phyloP scores from a whole-genome alignment of 2,329 filamentous ascomycete species.

The Fusarium sp. region DNA sequence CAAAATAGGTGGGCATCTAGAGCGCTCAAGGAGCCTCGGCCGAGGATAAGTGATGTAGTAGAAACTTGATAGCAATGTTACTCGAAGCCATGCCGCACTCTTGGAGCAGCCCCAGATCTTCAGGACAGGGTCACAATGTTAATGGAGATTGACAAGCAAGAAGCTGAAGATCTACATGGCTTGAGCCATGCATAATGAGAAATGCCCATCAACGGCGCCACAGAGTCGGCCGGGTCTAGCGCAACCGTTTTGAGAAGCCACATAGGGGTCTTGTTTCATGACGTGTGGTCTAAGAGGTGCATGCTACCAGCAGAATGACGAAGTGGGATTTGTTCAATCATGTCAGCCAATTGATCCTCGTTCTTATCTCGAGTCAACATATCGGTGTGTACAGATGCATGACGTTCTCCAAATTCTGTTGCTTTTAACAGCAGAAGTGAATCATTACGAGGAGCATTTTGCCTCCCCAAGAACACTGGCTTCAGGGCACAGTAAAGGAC shows the following conservation, averaged over 20 bases:
- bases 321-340: neutral
- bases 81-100: neutral
- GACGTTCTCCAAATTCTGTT: no score
- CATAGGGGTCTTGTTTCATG: neutral
- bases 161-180: neutral
- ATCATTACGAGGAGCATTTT: neutral
- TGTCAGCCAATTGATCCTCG: neutral
- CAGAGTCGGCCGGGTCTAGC: neutral
- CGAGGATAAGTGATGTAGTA: neutral
- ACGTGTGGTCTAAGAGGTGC: neutral
- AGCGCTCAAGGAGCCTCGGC: neutral
- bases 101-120: neutral
- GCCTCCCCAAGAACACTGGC: neutral
- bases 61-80: neutral
- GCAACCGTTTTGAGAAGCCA: neutral
- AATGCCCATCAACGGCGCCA: neutral
- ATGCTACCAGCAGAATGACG: neutral
- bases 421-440: neutral
- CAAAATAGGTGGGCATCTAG: no score
- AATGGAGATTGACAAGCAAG: neutral
- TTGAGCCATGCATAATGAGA: neutral
- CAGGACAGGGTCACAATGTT: neutral
- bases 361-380: neutral
- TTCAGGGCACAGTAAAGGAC: neutral
- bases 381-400: neutral